phyloP scores from a whole-genome alignment of 179 eudicot genomes.

The Silene noctiflora region DNA sequence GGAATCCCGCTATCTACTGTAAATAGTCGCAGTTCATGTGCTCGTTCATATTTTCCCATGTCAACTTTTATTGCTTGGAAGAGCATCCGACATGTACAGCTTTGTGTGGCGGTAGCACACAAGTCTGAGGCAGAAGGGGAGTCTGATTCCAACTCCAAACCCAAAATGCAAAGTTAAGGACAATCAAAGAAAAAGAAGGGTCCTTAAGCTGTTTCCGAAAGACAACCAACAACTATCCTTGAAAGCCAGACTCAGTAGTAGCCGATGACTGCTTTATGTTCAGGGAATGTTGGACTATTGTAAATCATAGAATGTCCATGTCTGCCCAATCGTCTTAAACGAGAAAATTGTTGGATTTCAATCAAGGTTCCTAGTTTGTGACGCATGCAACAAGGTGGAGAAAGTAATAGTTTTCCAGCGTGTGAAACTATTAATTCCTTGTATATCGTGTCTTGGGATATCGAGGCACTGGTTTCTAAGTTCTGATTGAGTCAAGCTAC shows the following conservation, averaged over 20 bases:
- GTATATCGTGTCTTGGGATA: background rate
- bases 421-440: too few relatives aligned
- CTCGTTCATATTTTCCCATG: background rate
- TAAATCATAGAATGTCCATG: too few relatives aligned
- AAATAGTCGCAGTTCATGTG: constrained; percentile 10
- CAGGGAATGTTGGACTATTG: too few relatives aligned
- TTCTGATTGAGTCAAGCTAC: too few relatives aligned
- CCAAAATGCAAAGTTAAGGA: constrained; percentile 32
- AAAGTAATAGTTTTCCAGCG: too few relatives aligned
- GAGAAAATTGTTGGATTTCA: too few relatives aligned
- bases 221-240: constrained; percentile 43
- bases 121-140: constrained; percentile 32
- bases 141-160: constrained; percentile 24
- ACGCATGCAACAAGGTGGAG: too few relatives aligned
- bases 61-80: constrained; percentile 22
- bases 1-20: constrained; percentile 11
- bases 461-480: too few relatives aligned
- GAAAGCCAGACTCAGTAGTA: constrained; percentile 46
- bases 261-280: too few relatives aligned
- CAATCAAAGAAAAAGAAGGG: constrained; percentile 32
- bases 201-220: constrained; percentile 26
- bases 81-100: constrained; percentile 23
- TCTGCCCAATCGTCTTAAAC: too few relatives aligned
- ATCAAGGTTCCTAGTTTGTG: too few relatives aligned
- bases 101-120: constrained; percentile 36